Conservation (phyloP, 768 basidiomycete genomes). For the Suillus lakei region DNA sequence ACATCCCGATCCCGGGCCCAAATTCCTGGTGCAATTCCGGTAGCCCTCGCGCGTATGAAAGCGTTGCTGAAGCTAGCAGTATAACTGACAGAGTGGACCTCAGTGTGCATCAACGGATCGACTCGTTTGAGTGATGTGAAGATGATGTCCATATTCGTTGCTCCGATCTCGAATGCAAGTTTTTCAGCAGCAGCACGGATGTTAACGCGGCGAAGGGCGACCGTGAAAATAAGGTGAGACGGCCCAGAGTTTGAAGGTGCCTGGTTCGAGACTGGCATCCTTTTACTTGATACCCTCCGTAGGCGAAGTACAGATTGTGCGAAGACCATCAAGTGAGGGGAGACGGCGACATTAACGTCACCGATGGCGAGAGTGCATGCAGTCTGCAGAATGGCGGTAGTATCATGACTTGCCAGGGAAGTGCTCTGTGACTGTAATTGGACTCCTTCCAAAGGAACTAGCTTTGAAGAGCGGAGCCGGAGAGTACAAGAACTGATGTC, state of each 20-base stretch:
- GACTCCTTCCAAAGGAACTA: conserved; percentile 7
- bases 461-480: conserved; percentile 23
- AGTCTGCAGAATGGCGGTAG: conserved; percentile 21
- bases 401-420: conserved; percentile 17
- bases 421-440: conserved; percentile 18
- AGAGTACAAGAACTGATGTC: conserved; percentile 17
- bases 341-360: conserved; percentile 47
- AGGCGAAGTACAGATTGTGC: conserved; percentile 59
- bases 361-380: conserved; percentile 43
- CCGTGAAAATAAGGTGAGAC: conserved; percentile 42
- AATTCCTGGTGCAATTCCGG: conserved; percentile 39
- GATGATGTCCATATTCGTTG: conserved; percentile 43
- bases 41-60: conserved; percentile 63
- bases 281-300: conserved; percentile 39
- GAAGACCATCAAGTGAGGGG: conserved; percentile 65
- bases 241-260: conserved; percentile 7
- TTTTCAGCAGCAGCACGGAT: conserved; percentile 75
- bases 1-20: conserved; percentile 53
- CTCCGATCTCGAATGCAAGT: conserved; percentile 64
- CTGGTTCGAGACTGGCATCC: not conserved
- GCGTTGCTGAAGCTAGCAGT: conserved; percentile 40
- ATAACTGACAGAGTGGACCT: conserved; percentile 2
- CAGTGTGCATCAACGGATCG: conserved; percentile 4
- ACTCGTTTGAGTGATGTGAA: conserved; percentile 38
- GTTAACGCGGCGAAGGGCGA: conserved; percentile 48